A percentile compares a stretch with the other conserved stretches of the same genome.
These are phyloP conservation scores for Sophora flavescens DNA, from an alignment of 306 rosid genomes.

Conservation along the genomic window DNA sequence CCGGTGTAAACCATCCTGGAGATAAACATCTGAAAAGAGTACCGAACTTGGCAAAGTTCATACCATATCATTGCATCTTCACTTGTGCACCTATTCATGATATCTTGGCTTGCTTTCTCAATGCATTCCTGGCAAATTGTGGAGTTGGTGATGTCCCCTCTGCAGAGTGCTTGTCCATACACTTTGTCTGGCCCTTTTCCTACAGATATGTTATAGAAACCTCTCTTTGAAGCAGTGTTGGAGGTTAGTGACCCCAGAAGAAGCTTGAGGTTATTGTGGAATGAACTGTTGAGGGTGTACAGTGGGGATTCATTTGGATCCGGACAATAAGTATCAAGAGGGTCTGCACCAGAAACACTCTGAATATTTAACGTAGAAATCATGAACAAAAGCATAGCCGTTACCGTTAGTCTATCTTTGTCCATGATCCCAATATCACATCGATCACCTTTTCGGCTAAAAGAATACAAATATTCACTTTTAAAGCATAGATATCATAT, in stretches of 20 bases:
- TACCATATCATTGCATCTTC: constrained; percentile 71
- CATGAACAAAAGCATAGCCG: constrained; percentile 41
- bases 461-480: neutral
- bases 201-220: constrained; percentile 43
- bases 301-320: constrained; percentile 35
- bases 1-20: constrained; percentile 48
- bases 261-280: constrained; percentile 54
- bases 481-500: neutral
- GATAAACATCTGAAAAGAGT: constrained; percentile 54
- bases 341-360: constrained; percentile 46
- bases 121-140: constrained; percentile 57
- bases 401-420: neutral
- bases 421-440: constrained; percentile 23
- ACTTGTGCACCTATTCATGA: constrained; percentile 47
- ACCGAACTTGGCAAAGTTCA: constrained; percentile 64
- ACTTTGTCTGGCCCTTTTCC: constrained; percentile 48
- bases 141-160: constrained; percentile 64
- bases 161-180: constrained; percentile 69
- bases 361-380: constrained; percentile 37
- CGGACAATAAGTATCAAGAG: constrained; percentile 46
- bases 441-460: constrained; percentile 31
- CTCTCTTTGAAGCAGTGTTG: constrained; percentile 43
- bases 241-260: constrained; percentile 55
- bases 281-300: constrained; percentile 47
- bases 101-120: constrained; percentile 55